A percentile compares a stretch with the other conserved stretches of the same genome.
Evolutionary conservation across 768 basidiomycete species (phyloP).

Genomic region (Pleurotus ostreatus): DNA sequence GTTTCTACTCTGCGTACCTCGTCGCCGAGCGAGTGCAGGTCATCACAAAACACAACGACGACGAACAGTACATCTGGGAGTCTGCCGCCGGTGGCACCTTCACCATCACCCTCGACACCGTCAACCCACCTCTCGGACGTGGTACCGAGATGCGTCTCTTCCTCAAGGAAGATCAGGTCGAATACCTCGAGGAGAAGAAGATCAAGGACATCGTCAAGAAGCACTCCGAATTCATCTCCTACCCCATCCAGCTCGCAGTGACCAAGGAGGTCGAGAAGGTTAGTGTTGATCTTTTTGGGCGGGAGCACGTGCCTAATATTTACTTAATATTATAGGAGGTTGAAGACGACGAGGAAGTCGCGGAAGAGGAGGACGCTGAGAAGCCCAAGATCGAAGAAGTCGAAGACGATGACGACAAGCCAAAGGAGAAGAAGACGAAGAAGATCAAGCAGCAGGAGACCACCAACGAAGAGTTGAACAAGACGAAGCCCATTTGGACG

Average conservation of each 20-base stretch:
- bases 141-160: conserved; percentile 89
- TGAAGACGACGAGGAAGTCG: conserved; percentile 78
- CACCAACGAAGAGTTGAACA: conserved; percentile 98
- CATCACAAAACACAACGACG: conserved; percentile 99
- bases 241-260: conserved; percentile 97
- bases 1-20: conserved; percentile 99
- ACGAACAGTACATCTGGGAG: conserved; percentile 99
- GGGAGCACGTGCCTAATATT: neutral
- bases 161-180: conserved; percentile 98
- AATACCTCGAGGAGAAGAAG: conserved; percentile 99
- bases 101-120: conserved; percentile 92
- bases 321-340: conserved; percentile 72
- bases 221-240: conserved; percentile 99
- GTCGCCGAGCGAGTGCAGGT: conserved; percentile 98
- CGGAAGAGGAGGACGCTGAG: conserved; percentile 65
- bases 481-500: conserved; percentile 99
- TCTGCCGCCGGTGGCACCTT: conserved; percentile 99
- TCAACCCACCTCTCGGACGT: conserved; percentile 88
- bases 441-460: conserved; percentile 86
- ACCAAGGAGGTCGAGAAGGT: conserved; percentile 99
- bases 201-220: conserved; percentile 99
- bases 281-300: conserved; percentile 18
- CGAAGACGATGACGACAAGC: conserved; percentile 79
- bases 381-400: conserved; percentile 81
- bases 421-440: conserved; percentile 91